Conservation (phyloP, 108 stramenopile species). For the Conticribra guillardii region DNA sequence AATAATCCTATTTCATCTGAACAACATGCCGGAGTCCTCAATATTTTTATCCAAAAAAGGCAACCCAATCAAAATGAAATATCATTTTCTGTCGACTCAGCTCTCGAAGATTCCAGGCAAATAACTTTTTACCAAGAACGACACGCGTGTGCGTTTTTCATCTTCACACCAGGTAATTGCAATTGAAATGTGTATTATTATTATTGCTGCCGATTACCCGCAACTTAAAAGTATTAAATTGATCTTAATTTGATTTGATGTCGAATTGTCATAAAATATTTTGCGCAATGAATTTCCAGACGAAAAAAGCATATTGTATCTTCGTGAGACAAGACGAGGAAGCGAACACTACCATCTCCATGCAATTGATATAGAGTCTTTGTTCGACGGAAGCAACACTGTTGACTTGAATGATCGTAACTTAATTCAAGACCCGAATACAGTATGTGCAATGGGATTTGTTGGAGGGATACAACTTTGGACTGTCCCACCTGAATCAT, state of each 20-base stretch:
- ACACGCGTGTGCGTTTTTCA: constrained; percentile 17
- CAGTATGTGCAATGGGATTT: constrained; percentile 33
- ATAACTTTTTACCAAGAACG: constrained; percentile 18
- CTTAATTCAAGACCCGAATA: constrained; percentile 13
- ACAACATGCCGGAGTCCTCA: constrained; percentile 14
- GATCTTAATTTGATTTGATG: no score
- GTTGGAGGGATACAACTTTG: constrained; percentile 28
- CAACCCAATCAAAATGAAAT: not conserved
- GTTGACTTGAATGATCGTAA: constrained; percentile 6
- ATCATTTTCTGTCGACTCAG: no score
- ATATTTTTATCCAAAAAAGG: constrained; percentile 16
- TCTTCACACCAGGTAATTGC: no score
- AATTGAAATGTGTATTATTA: no score
- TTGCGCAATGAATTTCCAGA: no score
- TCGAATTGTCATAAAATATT: no score
- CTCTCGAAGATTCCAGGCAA: constrained; percentile 2
- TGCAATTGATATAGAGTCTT: constrained; percentile 14
- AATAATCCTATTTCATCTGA: no score
- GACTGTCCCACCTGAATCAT: constrained; percentile 1
- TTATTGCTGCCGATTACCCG: no score
- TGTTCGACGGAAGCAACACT: constrained; percentile 4
- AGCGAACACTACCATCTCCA: constrained; percentile 31
- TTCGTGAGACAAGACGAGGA: constrained; percentile 23
- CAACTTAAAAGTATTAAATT: no score
- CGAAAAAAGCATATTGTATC: constrained; percentile 16